Base-by-base conservation (phyloP, 768 basidiomycete genomes). In the Candolleomyces eurysporus region DNA sequence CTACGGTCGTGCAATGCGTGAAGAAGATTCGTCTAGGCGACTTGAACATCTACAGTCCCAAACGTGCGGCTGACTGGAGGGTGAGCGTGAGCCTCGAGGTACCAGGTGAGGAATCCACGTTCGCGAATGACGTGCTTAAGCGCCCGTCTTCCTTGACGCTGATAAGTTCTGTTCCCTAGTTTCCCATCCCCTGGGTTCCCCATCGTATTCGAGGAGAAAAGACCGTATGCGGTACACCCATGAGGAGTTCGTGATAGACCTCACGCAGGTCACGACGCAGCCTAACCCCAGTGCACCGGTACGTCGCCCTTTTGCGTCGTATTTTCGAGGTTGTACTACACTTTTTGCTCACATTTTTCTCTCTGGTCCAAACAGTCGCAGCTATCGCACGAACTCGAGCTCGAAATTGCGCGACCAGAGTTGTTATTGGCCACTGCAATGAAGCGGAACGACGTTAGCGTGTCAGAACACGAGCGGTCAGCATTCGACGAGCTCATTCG, bases 221-320 rank as follows among this genome's bases (percentile, higher is more conserved):
- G 93, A 99, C 75, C 82, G 97, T 49, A 81, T 98, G 72, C 91
- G 92, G 68, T 99, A 99, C 73, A 77, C 88, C 4, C 97, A 99
- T 73, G 95, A 98, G 73, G 88, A 96, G 64, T 96, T 94, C 71
- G 83, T 80, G 64, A 88, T 99, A 64, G 97, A 99, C 76, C 82
- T 99, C 53, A 98, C 97, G 1, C 94, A 96, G 74, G 96, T 98
- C 52, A 85, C 85, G 2, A 81, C 88, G 4, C 79, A 79, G 8
- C 67, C 75, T 14, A 72, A 82, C 3, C 73, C 82, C 0, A 79
- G 73, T 57, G 74, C 75, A 60, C 79, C 83, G 48, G 89, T 91
- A 69, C 65, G 84, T 75, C 40, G 39, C 22, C 48, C 40, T 48
- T n/a, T 17, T 22, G 48, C 49, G 31, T 62, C 30, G 39, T n/a